A percentile compares a stretch with the other conserved stretches of the same genome.
Conservation (phyloP, 1,284 basidiomycete genomes). For the Salmacisia buchloeana region DNA sequence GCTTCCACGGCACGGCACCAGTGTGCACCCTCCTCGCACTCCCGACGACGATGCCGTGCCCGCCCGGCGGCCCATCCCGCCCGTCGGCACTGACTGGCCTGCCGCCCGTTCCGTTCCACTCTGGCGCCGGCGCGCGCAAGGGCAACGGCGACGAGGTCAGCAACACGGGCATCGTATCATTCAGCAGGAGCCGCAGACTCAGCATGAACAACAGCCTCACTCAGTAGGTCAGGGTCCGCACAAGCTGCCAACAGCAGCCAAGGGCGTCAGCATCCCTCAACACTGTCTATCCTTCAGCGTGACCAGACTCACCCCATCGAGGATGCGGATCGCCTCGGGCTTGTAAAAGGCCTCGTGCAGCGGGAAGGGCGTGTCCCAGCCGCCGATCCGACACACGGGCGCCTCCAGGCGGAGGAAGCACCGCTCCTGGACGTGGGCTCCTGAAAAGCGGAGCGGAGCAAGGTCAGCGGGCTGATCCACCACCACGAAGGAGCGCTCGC, state of each 20-base stretch:
- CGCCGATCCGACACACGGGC: slow-evolving; percentile 26
- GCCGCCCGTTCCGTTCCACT: no score
- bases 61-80: no score
- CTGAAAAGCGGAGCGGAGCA: neutral
- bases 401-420: slow-evolving; percentile 41
- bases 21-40: no score
- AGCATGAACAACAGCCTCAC: no score
- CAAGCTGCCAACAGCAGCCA: neutral
- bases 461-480: neutral
- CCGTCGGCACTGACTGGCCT: no score
- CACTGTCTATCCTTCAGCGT: neutral
- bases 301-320: slow-evolving; percentile 28
- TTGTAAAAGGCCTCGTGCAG: slow-evolving; percentile 40
- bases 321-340: slow-evolving; percentile 30
- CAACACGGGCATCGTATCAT: no score
- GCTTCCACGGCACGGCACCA: no score
- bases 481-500: no score
- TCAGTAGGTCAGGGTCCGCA: slow-evolving; percentile 16
- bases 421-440: slow-evolving; percentile 32
- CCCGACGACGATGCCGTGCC: no score
- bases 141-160: neutral
- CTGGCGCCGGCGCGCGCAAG: neutral
- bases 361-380: slow-evolving; percentile 39
- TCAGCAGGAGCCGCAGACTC: no score
- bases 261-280: neutral